Evolutionary conservation across 495 filamentous ascomycete genomes (phyloP).

Genomic region (Aspergillus saccharolyticus): DNA sequence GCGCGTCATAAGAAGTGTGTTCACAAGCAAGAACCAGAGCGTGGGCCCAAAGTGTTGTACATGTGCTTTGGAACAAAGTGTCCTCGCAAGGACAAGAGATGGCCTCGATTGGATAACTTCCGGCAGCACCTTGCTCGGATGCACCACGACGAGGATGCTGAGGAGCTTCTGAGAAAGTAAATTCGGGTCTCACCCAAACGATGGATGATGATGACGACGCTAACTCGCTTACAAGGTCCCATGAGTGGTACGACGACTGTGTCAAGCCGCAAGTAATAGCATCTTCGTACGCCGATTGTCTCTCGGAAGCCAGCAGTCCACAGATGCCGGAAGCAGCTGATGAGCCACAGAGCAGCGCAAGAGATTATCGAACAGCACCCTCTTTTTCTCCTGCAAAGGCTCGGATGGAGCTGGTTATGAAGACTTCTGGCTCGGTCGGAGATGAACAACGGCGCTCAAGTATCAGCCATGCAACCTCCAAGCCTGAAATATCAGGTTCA

Average conservation of each 20-base stretch:
- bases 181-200: no score
- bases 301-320: conserved; percentile 6
- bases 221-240: conserved; percentile 22
- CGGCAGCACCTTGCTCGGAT: conserved; percentile 77
- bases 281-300: conserved; percentile 6
- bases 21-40: conserved; percentile 53
- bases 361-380: not conserved
- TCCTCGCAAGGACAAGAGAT: conserved; percentile 64
- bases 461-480: not conserved
- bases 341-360: not conserved
- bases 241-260: conserved; percentile 36
- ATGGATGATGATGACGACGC: no score
- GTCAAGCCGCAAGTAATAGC: conserved; percentile 15
- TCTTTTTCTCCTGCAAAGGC: not conserved
- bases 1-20: conserved; percentile 67
- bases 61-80: conserved; percentile 63
- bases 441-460: conserved; percentile 20
- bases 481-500: conserved; percentile 1
- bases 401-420: not conserved
- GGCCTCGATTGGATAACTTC: conserved; percentile 92
- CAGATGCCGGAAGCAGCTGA: not conserved
- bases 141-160: conserved; percentile 55
- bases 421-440: not conserved
- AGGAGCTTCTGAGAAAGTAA: conserved; percentile 51
- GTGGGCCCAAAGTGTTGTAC: conserved; percentile 54